Conservation (phyloP, 331 rosid species). For the Malus hybrid region DNA sequence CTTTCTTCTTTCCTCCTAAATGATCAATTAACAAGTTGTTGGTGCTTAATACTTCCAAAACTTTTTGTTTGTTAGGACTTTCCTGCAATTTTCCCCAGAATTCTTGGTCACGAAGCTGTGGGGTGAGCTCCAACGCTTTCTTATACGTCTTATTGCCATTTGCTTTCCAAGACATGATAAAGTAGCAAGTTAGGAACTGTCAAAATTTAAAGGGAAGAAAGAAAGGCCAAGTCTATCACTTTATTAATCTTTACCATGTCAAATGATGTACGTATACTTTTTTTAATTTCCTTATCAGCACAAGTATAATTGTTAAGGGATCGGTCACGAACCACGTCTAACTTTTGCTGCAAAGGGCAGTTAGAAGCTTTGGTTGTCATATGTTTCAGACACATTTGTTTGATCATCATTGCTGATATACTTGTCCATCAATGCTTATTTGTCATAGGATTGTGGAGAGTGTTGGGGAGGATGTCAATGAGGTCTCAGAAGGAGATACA, state of each 20-base stretch:
- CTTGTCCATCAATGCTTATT: background rate
- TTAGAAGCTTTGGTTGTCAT: no score
- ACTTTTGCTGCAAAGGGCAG: no score
- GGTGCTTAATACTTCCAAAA: background rate
- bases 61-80: constrained; percentile 30
- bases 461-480: constrained; percentile 65
- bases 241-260: background rate
- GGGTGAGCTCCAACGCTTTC: constrained; percentile 38
- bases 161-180: background rate
- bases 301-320: no score
- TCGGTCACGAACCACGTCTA: no score
- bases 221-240: background rate
- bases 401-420: background rate
- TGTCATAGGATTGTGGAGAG: constrained; percentile 70
- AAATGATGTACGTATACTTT: no score
- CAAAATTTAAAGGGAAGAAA: background rate
- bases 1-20: background rate
- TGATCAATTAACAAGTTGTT: background rate
- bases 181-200: background rate
- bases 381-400: background rate
- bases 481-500: constrained; percentile 57
- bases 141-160: background rate
- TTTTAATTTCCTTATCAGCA: no score
- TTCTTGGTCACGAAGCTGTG: constrained; percentile 83
- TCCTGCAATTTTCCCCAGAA: constrained; percentile 61